Base-by-base conservation (phyloP, 768 basidiomycete species). In the Tricholoma bakamatsutake region DNA sequence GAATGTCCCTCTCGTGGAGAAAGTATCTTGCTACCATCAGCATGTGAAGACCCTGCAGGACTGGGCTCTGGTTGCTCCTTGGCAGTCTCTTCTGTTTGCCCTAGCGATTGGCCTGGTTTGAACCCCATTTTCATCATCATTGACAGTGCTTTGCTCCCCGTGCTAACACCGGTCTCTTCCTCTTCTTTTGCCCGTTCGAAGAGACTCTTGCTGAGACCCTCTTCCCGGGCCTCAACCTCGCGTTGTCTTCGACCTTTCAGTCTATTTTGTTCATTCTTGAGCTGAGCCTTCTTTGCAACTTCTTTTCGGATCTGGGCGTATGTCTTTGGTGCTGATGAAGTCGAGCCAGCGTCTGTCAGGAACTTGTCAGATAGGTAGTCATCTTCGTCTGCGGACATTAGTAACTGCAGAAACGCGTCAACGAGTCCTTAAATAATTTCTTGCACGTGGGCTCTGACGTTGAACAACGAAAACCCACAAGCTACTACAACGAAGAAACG, bases 91-190 rank as follows among this genome's bases (percentile, higher is more conserved):
- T 72, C 71, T 8, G 67, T 52, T 64, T 71, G 76, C 15, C 91
- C 90, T 28, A 93, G 76, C 12, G 88, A 77, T 67, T 92, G 83
- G 13, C 92, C 92, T 2, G 88, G 84, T 71, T 87, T 87, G 74
- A 90, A 94, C 1, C 92, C 92, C 92, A 93, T 93, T 73, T 89
- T 93, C 80, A 88, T 83, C 92, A 94, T 94, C 75, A 94, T 93
- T 13, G 81, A 79, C 53, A 93, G 73, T 7, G 91, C 92, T 67
- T 92, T 93, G 73, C 81, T 92, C 42, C 79, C 76, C 52, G 74
- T 69, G 40, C 73, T 71, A 18, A 75, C 64, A 5, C 80, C 83
- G 45, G 71, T 74, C 57, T 77, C 78, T 58, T 81, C 78, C 43
- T 82, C 80, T 64, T 90, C 87, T 66, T 80, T 77, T 21, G 87